Evolutionary conservation across 495 filamentous ascomycete genomes (phyloP).

Genomic region (Neurospora sp.): DNA sequence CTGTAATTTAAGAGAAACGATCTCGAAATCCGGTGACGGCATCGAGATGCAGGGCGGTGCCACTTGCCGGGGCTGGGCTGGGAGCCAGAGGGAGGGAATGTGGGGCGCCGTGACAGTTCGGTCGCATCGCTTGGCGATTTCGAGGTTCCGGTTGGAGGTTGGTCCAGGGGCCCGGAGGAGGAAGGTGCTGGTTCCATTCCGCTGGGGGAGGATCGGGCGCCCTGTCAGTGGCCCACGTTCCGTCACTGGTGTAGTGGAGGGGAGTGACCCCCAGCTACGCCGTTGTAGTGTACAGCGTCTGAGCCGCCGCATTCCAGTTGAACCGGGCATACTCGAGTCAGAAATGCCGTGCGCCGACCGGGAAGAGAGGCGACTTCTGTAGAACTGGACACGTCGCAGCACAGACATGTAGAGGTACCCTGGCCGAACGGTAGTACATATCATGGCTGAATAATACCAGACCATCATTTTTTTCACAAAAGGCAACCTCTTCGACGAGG

Average conservation of each 20-base stretch:
- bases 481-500: background rate
- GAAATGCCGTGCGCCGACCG: background rate
- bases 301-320: background rate
- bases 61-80: background rate
- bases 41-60: background rate
- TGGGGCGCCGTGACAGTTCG: background rate
- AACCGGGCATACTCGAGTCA: background rate
- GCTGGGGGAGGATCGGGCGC: background rate
- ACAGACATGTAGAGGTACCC: background rate
- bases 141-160: background rate
- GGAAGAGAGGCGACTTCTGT: background rate
- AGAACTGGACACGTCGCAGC: background rate
- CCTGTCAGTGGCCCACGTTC: background rate
- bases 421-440: background rate
- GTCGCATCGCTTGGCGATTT: background rate
- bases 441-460: background rate
- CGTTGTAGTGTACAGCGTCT: background rate
- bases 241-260: background rate
- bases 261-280: background rate
- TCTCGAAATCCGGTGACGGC: background rate
- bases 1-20: background rate
- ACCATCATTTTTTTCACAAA: background rate
- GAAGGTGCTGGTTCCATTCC: background rate
- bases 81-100: background rate
- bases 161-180: background rate